Evolutionary conservation across 1,139 yeast genomes (phyloP), one percentile per base, ranked within the genome.

Genomic region (Taiozyma sp.): DNA sequence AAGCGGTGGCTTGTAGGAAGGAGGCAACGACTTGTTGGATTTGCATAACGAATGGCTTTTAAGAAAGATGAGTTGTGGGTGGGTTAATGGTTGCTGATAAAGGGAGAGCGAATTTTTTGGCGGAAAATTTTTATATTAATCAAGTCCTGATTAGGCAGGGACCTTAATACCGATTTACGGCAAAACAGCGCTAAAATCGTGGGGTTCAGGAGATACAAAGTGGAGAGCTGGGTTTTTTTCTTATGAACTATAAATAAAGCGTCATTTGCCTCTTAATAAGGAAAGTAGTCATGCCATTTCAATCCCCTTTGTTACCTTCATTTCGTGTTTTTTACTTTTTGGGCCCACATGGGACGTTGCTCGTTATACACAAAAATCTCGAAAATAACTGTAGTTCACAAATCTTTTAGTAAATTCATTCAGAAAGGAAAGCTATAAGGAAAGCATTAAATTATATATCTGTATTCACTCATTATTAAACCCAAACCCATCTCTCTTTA

Each of bases 11-110:
- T 41, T 64, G 62, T 47, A 62, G 47, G 52, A 57, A 55, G 4
- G 63, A 56, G 41, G 64, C 62, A 51, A 62, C 53, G 51, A 61
- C 63, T 61, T 62, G 64, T 55, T 62, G 64, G 49, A 62, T 53
- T 61, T 62, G 65, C 65, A 62, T 62, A 38, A 19, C 41, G 41
- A 29, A 13, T 32, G 24, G 12, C 12, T 40, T 23, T 45, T 22
- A 13, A 4, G 5, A 12, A 14, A 13, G 8, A 7, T 14, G 13
- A 34, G 13, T 34, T 34, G 19, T 19, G 19, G 3, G 19, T 13
- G 13, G 13, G 8, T 34, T 3, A 13, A n/a, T 34, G 27, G 27
- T 5, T 34, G 16, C 4, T 32, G 16, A n/a, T 32, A 32, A 32
- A 32, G 36, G 36, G 36, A 32, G 36, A 10, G 10, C 2, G 7